Percentiles rank a stretch among this genome's conserved stretches.
Evolutionary conservation across 257 asterid genomes (phyloP).

Genomic region (Solanum chaucha): DNA sequence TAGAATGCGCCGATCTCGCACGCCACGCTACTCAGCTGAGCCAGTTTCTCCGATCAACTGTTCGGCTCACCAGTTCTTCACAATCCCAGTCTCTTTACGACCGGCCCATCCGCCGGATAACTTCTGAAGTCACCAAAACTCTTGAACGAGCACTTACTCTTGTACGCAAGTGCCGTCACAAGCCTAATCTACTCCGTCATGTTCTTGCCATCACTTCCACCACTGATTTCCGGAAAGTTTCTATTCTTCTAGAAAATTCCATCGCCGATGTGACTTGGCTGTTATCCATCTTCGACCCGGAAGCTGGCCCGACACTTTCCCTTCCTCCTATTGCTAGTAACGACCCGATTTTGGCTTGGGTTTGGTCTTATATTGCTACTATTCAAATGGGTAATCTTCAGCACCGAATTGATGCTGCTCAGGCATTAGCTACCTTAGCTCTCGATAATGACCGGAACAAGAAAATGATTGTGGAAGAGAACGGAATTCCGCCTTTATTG

Average conservation of each 20-base stretch:
- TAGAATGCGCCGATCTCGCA: constrained; percentile 47
- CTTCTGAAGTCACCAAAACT: constrained; percentile 37
- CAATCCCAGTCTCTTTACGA: constrained; percentile 45
- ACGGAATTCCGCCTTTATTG: constrained; percentile 56
- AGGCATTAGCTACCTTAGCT: constrained; percentile 58
- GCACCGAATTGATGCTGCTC: constrained; percentile 62
- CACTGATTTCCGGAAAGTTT: constrained; percentile 60
- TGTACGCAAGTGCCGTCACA: constrained; percentile 56
- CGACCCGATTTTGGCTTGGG: constrained; percentile 79
- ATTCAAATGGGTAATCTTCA: constrained; percentile 45
- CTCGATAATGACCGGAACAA: constrained; percentile 76
- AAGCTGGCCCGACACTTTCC: constrained; percentile 51
- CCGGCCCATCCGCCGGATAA: constrained; percentile 63
- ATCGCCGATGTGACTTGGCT: constrained; percentile 71
- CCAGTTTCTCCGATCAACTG: constrained; percentile 60
- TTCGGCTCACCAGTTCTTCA: constrained; percentile 35
- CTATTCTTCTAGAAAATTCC: constrained; percentile 42
- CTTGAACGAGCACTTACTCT: constrained; percentile 45
- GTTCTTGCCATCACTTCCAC: constrained; percentile 58
- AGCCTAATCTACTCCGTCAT: constrained; percentile 41
- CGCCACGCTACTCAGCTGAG: constrained; percentile 44
- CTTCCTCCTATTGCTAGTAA: constrained; percentile 82
- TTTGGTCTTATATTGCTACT: constrained; percentile 72
- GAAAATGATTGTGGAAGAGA: constrained; percentile 73
- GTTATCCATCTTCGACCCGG: constrained; percentile 42